Evolutionary conservation across 129 eudicot genomes (phyloP).

Genomic region (Solidago caesia): DNA sequence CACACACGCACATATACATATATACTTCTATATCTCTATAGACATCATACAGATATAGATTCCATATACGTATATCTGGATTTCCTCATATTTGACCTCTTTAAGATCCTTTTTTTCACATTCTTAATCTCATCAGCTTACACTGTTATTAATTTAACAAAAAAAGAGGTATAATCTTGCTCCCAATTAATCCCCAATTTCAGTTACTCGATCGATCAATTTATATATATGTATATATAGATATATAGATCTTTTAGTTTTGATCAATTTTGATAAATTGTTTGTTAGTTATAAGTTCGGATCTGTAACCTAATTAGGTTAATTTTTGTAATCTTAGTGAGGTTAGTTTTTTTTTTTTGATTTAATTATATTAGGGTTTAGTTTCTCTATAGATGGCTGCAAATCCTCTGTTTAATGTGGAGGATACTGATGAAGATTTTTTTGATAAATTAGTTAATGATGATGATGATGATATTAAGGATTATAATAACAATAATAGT

Average conservation of each 20-base stretch:
- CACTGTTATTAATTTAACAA: not conserved
- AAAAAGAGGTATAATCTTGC: constrained; percentile 1
- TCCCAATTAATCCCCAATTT: not conserved
- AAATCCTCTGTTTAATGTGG: constrained; percentile 83
- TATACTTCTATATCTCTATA: not conserved
- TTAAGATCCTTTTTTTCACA: not conserved
- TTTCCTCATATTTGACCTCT: not conserved
- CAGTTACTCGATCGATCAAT: not conserved
- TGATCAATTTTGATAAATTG: constrained; percentile 3
- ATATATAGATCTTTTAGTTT: not conserved
- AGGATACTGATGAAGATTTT: constrained; percentile 97
- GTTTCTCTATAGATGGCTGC: constrained; percentile 48
- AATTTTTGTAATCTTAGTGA: constrained; percentile 13
- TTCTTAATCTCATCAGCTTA: not conserved
- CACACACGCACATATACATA: too few relatives aligned
- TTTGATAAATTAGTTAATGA: constrained; percentile 84
- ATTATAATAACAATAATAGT: constrained; percentile 22
- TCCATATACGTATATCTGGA: constrained; percentile 2
- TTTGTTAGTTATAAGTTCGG: constrained; percentile 29
- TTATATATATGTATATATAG: not conserved
- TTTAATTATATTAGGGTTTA: constrained; percentile 21
- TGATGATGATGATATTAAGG: constrained; percentile 73
- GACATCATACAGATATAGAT: not conserved
- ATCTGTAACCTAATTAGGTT: constrained; percentile 39
- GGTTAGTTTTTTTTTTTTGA: constrained; percentile 6